These are phyloP conservation scores for Neckera pumila DNA, from an alignment of 225 moss, liverwort and hornwort species.

Conservation along the genomic window DNA sequence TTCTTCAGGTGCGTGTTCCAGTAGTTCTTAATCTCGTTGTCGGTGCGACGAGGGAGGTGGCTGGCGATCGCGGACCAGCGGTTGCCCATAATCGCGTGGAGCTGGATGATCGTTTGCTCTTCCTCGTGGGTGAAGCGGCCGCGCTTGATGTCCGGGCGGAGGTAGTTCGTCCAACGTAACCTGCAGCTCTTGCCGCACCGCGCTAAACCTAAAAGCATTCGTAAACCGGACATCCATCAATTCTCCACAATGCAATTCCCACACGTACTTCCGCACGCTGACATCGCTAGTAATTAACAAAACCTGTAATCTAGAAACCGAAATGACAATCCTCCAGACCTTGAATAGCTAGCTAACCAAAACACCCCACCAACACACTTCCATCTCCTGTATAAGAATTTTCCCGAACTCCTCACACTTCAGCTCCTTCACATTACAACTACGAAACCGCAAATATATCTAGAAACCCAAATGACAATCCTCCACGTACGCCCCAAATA, in stretches of 20 bases:
- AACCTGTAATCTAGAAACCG: neutral
- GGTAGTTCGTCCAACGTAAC: constrained; percentile 45
- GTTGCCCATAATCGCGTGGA: constrained; percentile 35
- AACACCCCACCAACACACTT: neutral
- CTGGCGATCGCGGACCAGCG: constrained; percentile 85
- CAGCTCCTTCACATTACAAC: neutral
- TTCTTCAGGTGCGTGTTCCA: constrained; percentile 98
- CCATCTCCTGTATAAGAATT: neutral
- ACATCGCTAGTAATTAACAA: too few species aligned
- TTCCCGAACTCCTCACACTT: neutral
- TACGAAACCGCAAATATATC: too few species aligned
- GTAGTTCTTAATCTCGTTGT: constrained; percentile 96
- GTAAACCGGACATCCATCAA: neutral
- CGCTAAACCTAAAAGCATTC: constrained; percentile 10
- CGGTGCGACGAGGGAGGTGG: constrained; percentile 71
- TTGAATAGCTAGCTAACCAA: too few species aligned
- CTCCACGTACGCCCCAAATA: too few species aligned
- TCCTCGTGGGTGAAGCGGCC: constrained; percentile 28
- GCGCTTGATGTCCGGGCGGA: constrained; percentile 38
- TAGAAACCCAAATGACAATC: neutral
- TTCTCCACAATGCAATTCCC: neutral
- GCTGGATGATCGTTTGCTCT: constrained; percentile 33
- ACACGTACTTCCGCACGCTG: neutral
- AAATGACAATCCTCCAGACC: neutral
- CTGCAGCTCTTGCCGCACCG: constrained; percentile 53